Base-by-base conservation (phyloP, 768 basidiomycete genomes). In the Boletus edulis region DNA sequence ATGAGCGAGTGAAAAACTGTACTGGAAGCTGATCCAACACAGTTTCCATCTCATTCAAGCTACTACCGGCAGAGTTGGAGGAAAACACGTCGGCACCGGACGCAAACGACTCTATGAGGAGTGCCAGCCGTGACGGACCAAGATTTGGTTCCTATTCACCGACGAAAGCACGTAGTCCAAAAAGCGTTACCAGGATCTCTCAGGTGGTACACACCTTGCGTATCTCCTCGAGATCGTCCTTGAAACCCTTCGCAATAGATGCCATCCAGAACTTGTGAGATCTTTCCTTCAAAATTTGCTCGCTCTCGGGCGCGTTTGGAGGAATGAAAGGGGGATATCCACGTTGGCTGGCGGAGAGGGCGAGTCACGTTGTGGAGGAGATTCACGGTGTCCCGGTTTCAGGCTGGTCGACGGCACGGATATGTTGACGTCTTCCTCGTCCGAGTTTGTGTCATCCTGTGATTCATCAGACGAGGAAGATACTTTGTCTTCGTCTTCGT, bases 241-340 rank as follows among this genome's bases (percentile, higher is more conserved):
- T 82, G 72, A 94, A 94, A 12, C 83, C 90, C 66, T 92, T 89
- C 2, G 85, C 88, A 7, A 93, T 79, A 1, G 86, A 83, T 3
- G 82, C 73, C 90, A 94, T 91, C 91, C 91, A 94, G 65, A 94
- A 93, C 68, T 86, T 85, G 52, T 85, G 75, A 67, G 93, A 94
- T 42, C 76, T 81, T 34, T 82, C 82, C 63, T 83, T 85, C 65
- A 92, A 67, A 9, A 67, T 65, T 42, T 78, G 72, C 55, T 91
- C 86, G 31, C 75, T 69, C 44, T 76, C 69, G 14, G 66, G 61
- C 6, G 70, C 64, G 32, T 75, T 70, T 22, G 57, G 48, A 4
- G 82, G 75, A 13, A 87, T 63, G 62, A 91, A 88, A 1, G 86
- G 74, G 0, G 11, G 22, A 24, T 24, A 18, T 62, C 61, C 8